Percentiles rank a stretch among this genome's conserved stretches.
These are phyloP conservation scores for Nakazawaea sp. DNA, from an alignment of 805 yeast species.

Conservation along the genomic window DNA sequence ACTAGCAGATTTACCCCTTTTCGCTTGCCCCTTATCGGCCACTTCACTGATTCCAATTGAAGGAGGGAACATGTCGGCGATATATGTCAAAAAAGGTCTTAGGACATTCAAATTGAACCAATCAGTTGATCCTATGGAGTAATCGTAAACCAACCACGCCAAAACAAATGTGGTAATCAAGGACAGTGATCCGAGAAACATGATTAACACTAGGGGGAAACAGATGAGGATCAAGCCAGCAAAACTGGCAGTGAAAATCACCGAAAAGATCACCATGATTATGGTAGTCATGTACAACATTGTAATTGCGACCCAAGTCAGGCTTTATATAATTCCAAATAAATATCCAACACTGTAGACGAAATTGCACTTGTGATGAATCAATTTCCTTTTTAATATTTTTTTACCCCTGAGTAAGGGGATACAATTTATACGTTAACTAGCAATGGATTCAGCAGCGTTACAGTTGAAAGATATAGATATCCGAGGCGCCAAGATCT, in stretches of 20 bases:
- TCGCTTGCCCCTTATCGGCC: slow-evolving; percentile 4
- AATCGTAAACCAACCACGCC: slow-evolving; percentile 1
- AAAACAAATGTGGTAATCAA: slow-evolving; percentile 8
- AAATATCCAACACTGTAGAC: too few relatives aligned
- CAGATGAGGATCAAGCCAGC: neutral
- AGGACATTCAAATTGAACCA: neutral
- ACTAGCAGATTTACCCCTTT: neutral
- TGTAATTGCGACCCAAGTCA: too few relatives aligned
- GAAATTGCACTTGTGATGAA: too few relatives aligned
- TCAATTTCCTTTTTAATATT: too few relatives aligned
- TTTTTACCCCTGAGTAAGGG: too few relatives aligned
- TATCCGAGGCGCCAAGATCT: slow-evolving; percentile 4
- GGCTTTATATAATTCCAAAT: too few relatives aligned
- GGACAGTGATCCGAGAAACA: slow-evolving; percentile 12
- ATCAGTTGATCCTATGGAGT: slow-evolving; percentile 11
- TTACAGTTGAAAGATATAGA: slow-evolving; percentile 1
- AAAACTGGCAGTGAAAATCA: neutral
- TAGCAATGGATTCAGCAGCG: too few relatives aligned
- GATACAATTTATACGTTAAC: too few relatives aligned
- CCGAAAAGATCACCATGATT: neutral
- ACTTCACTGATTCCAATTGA: slow-evolving; percentile 23
- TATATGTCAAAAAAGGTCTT: slow-evolving; percentile 15
- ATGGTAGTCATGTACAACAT: neutral
- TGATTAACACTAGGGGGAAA: slow-evolving; percentile 1
- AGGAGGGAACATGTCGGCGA: slow-evolving; percentile 26